Conservation (phyloP, 331 rosid genomes). For the Rosa hybrid region DNA sequence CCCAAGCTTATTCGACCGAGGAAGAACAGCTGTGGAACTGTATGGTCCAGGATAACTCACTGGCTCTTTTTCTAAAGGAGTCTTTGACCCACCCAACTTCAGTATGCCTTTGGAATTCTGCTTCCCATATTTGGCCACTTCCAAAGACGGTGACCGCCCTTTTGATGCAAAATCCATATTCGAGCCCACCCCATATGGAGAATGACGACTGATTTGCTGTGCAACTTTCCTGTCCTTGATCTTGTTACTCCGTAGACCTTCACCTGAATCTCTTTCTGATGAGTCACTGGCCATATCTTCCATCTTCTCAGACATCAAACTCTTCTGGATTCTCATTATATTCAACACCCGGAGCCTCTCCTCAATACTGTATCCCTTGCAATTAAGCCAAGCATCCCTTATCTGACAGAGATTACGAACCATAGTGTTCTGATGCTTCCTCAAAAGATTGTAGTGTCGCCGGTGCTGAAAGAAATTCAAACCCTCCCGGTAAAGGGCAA, state of each 20-base stretch:
- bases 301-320: constrained; percentile 83
- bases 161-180: constrained; percentile 47
- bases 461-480: constrained; percentile 73
- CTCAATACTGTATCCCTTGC: constrained; percentile 86
- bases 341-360: constrained; percentile 86
- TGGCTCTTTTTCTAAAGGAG: constrained; percentile 47
- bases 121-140: constrained; percentile 57
- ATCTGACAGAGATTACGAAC: constrained; percentile 86
- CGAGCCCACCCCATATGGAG: constrained; percentile 51
- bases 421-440: constrained; percentile 89
- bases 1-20: constrained; percentile 47
- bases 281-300: constrained; percentile 68
- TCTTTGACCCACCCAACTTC: constrained; percentile 66
- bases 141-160: constrained; percentile 36
- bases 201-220: constrained; percentile 45
- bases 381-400: constrained; percentile 93
- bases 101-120: constrained; percentile 72
- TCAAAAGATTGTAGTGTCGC: constrained; percentile 82
- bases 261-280: constrained; percentile 74
- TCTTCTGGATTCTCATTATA: constrained; percentile 81
- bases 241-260: constrained; percentile 53
- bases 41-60: constrained; percentile 45
- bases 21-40: constrained; percentile 51
- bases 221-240: constrained; percentile 56
- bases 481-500: constrained; percentile 92